phyloP scores from a whole-genome alignment of 176 grass and related monocot genomes.

The Alloteropsis semialata region DNA sequence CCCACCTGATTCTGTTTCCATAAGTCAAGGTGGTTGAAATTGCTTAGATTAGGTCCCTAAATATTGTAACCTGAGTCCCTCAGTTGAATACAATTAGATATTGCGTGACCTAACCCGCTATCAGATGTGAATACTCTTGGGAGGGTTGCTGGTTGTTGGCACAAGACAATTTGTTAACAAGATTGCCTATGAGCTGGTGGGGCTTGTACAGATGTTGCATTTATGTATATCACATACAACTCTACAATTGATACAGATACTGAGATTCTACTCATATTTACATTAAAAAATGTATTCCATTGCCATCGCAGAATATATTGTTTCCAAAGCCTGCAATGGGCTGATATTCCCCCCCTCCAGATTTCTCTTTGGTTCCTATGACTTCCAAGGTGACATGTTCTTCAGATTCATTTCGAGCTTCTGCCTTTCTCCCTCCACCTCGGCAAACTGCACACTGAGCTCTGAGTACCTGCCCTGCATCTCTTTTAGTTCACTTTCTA shows the following conservation, averaged over 20 bases:
- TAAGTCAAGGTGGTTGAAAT: too few relatives aligned
- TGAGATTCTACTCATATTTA: constrained; percentile 41
- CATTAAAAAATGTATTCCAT: constrained; percentile 32
- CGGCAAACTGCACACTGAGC: constrained; percentile 88
- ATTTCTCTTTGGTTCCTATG: constrained; percentile 34
- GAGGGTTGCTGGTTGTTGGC: constrained; percentile 18
- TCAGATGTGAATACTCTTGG: constrained; percentile 4
- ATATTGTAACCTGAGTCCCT: too few relatives aligned
- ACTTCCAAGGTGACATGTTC: constrained; percentile 42
- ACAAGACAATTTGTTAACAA: constrained; percentile 19
- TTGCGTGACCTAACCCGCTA: too few relatives aligned
- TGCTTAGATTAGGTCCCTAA: too few relatives aligned
- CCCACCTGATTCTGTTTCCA: too few relatives aligned
- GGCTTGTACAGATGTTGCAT: constrained; percentile 36
- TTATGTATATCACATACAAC: constrained; percentile 33
- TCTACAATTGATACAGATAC: constrained; percentile 36
- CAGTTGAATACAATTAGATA: too few relatives aligned
- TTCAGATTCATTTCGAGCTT: constrained; percentile 82
- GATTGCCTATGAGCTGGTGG: neutral
- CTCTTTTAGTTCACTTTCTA: constrained; percentile 73
- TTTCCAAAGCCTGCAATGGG: constrained; percentile 5
- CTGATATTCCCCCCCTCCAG: neutral
- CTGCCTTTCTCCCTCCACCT: constrained; percentile 89
- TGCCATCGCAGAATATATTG: neutral
- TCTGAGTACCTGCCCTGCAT: constrained; percentile 93